Percentiles rank a stretch among this genome's conserved stretches.
These are phyloP conservation scores for Paramecium octaurelia DNA, from an alignment of 73 alveolate genomes.

Conservation along the genomic window DNA sequence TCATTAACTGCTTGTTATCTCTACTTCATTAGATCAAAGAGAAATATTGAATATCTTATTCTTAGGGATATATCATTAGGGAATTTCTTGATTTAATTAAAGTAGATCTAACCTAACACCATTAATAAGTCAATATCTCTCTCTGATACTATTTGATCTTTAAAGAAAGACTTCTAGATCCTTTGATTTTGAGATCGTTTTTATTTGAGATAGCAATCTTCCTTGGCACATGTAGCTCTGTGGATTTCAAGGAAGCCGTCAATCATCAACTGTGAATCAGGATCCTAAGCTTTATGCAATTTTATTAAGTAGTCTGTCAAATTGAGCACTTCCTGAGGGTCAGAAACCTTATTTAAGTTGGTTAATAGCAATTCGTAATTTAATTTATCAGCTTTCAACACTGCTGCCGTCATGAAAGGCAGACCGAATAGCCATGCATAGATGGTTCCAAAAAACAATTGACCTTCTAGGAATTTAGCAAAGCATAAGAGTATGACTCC, in stretches of 20 bases:
- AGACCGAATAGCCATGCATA: constrained; percentile 49
- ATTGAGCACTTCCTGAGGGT: background rate
- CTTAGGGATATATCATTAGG: constrained; percentile 42
- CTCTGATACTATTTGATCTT: constrained; percentile 11
- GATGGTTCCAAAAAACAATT: constrained; percentile 39
- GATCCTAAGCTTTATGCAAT: background rate
- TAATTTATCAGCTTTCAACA: background rate
- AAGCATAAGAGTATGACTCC: constrained; percentile 33
- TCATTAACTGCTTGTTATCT: constrained; percentile 42
- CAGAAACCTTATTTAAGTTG: constrained; percentile 22
- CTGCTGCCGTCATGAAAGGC: constrained; percentile 20
- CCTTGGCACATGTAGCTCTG: constrained; percentile 46
- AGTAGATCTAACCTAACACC: constrained; percentile 38
- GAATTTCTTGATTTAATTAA: constrained; percentile 29
- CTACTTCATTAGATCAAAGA: constrained; percentile 23
- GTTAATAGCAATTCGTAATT: constrained; percentile 22
- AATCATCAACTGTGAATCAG: background rate
- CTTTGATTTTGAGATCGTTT: constrained; percentile 15
- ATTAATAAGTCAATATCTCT: constrained; percentile 26
- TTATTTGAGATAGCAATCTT: constrained; percentile 47
- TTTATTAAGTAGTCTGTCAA: background rate
- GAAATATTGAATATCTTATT: constrained; percentile 25
- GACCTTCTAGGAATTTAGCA: constrained; percentile 49
- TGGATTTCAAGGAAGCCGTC: constrained; percentile 58
- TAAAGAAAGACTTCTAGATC: background rate